Base-by-base conservation (phyloP, 2,329 filamentous ascomycete genomes). In the Calonectria ilicicola region DNA sequence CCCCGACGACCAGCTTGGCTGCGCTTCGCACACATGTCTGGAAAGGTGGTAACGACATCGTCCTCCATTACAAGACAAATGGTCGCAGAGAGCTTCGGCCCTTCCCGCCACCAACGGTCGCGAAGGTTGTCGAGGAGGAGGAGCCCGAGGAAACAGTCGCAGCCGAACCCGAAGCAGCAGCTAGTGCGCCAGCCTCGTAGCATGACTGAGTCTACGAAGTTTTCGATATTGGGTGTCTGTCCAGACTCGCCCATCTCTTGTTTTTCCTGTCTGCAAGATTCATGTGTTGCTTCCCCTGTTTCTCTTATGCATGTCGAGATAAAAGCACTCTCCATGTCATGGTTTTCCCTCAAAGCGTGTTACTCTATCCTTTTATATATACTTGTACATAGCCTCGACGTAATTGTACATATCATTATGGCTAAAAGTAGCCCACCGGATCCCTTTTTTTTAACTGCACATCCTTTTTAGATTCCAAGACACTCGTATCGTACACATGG, bases 41-140 rank as follows among this genome's bases (percentile, higher is more conserved):
- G 97, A 95, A 97, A 79, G 95, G 94, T 51, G 95, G 95, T n/a
- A 96, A 94, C 79, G 97, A 99, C 84, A 94, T 99, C 75, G 85
- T 98, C 66, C 87, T 99, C 63, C 91, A 95, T 80, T 99, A 99
- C 88, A 97, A 96, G 81, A 89, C 94, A 65, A 99, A 98, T 79
- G 96, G 95, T n/a, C 92, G 91, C 80, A 96, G 95, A 84, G 87
- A 90, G 72, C 86, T 91, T 65, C 84, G 84, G 5, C 83, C 84
- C n/a, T 78, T 80, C 67, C 79, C 76, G 29, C 74, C 77, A 5
- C 65, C 77, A 35, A 72, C 75, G 21, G 64, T 69, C 23, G 69
- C 65, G n/a, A 74, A 78, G 42, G 44, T 77, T 46, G 73, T 66
- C 38, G 76, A 80, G 35, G 72, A 73, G 15, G 77, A 77, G 40